phyloP scores from a whole-genome alignment of 305 asterid species.

The Petunia hybrid region DNA sequence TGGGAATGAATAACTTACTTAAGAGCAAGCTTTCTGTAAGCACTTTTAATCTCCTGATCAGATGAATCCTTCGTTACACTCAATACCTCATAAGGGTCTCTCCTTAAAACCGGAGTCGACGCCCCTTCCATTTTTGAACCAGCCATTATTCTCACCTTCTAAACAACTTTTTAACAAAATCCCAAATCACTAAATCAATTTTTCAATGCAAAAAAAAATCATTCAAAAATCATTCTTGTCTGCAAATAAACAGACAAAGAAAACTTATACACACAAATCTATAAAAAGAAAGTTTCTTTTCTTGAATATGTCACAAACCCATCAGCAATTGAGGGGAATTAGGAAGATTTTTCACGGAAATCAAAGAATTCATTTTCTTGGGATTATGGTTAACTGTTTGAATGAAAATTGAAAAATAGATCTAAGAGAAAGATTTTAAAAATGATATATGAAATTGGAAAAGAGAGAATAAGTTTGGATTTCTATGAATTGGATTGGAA shows the following conservation, averaged over 20 bases:
- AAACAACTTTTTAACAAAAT: not conserved
- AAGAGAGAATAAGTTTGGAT: not conserved
- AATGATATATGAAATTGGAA: not conserved
- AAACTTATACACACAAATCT: conserved; percentile 18
- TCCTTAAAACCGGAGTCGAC: conserved; percentile 67
- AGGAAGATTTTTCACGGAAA: conserved; percentile 34
- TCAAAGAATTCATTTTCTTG: conserved; percentile 37
- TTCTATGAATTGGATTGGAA: too few relatives aligned
- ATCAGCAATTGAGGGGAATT: conserved; percentile 22
- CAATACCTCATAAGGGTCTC: conserved; percentile 97
- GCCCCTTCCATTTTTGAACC: conserved; percentile 80
- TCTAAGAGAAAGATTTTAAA: conserved; percentile 9
- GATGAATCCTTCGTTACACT: conserved; percentile 86
- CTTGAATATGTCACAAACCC: not conserved
- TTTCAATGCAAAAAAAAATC: not conserved
- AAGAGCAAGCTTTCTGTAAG: conserved; percentile 97
- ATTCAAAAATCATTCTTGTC: conserved; percentile 40
- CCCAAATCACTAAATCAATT: not conserved
- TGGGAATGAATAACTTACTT: conserved; percentile 51
- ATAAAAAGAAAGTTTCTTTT: not conserved
- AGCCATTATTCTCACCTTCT: conserved; percentile 44
- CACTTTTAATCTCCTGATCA: conserved; percentile 96
- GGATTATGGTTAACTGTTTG: conserved; percentile 24
- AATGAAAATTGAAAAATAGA: conserved; percentile 8
- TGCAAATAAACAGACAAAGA: conserved; percentile 57